A percentile compares a stretch with the other conserved stretches of the same genome.
Conservation (phyloP, 352 stramenopile species). For the Phytophthora hibernalis region DNA sequence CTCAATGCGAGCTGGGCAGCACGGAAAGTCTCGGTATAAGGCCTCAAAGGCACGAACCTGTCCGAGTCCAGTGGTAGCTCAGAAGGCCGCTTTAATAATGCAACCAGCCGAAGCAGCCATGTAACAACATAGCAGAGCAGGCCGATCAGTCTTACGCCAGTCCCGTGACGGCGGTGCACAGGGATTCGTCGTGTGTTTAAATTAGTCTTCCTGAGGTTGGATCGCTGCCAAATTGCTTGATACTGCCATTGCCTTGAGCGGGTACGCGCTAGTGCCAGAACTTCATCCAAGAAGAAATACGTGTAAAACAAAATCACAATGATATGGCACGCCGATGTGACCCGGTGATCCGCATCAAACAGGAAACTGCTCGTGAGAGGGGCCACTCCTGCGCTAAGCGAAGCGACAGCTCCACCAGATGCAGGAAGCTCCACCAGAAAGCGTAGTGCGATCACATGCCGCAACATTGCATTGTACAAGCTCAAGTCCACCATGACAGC, state of each 20-base stretch:
- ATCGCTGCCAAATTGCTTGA: conserved; percentile 27
- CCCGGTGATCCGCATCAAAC: conserved; percentile 35
- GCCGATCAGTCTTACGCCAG: conserved; percentile 37
- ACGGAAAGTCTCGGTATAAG: conserved; percentile 47
- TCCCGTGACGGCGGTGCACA: conserved; percentile 37
- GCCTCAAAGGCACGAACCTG: conserved; percentile 43
- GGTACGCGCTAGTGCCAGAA: conserved; percentile 38
- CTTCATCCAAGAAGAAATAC: conserved; percentile 56
- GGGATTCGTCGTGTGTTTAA: conserved; percentile 7
- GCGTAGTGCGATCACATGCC: conserved; percentile 43
- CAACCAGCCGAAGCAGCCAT: conserved; percentile 53
- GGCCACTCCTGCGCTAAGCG: conserved; percentile 30
- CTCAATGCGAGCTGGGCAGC: conserved; percentile 47
- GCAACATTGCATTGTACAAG: conserved; percentile 59
- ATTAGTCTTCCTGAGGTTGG: conserved; percentile 6
- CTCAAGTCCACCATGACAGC: conserved; percentile 57
- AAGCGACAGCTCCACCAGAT: conserved; percentile 44
- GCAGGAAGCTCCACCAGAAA: conserved; percentile 60
- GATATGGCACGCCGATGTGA: conserved; percentile 38
- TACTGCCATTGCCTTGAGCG: conserved; percentile 29
- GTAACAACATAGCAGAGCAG: conserved; percentile 47
- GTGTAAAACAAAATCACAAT: conserved; percentile 50
- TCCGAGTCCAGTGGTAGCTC: conserved; percentile 41
- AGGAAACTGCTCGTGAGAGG: conserved; percentile 56
- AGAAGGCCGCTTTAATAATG: conserved; percentile 45